These are phyloP conservation scores for Alternaria solani DNA, from an alignment of 2,329 filamentous ascomycete genomes.

Conservation along the genomic window DNA sequence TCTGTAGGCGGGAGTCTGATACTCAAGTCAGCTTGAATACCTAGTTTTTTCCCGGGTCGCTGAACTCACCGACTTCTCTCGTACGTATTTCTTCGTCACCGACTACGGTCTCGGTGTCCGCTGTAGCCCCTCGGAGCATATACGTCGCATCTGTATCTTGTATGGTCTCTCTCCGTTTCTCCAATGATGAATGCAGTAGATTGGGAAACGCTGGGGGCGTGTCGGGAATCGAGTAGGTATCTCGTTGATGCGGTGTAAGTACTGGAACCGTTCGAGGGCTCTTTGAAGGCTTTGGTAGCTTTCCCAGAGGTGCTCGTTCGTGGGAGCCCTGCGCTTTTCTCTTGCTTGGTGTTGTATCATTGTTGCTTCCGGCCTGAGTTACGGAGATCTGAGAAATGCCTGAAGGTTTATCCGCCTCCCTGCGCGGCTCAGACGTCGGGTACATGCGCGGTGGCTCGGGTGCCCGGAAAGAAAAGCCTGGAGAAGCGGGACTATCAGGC, in stretches of 20 bases:
- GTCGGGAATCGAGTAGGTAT: slow-evolving; percentile 11
- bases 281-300: slow-evolving; percentile 14
- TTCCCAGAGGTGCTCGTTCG: slow-evolving; percentile 4
- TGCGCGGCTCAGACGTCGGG: background rate
- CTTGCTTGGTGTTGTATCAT: slow-evolving; percentile 10
- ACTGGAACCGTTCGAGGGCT: background rate
- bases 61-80: slow-evolving; percentile 10
- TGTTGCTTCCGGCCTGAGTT: background rate
- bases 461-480: background rate
- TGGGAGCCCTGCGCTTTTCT: slow-evolving; percentile 15
- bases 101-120: slow-evolving; percentile 17
- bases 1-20: background rate
- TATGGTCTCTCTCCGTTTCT: background rate
- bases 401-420: background rate
- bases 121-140: slow-evolving; percentile 8
- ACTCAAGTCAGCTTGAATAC: background rate
- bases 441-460: slow-evolving; percentile 6
- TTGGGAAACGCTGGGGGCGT: slow-evolving; percentile 2
- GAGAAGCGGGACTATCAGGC: background rate
- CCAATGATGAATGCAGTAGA: background rate
- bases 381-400: background rate
- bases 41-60: background rate
- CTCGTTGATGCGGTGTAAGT: background rate
- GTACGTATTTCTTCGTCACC: slow-evolving; percentile 9
- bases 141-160: slow-evolving; percentile 10